These are phyloP conservation scores for Trichoderma arundinaceum DNA, from an alignment of 2,329 filamentous ascomycete species.

Conservation along the genomic window DNA sequence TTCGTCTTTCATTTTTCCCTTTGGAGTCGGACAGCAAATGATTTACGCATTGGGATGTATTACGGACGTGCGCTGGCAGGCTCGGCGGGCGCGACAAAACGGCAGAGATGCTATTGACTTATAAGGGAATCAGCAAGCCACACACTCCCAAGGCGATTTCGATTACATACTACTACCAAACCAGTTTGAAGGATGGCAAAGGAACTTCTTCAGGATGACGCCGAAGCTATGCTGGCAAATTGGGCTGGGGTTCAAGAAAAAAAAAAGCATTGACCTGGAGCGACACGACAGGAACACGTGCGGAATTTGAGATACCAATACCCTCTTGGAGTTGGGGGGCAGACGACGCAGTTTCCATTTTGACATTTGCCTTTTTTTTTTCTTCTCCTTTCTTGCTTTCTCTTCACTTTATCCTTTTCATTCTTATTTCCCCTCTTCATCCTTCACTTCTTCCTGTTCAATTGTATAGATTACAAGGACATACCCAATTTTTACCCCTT, in stretches of 20 bases:
- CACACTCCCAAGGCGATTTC: background rate
- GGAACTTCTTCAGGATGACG: background rate
- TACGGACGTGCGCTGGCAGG: conserved; percentile 20
- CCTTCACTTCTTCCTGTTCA: conserved; percentile 17
- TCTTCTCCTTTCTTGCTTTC: background rate
- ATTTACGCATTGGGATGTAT: conserved; percentile 13
- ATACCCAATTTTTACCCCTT: conserved; percentile 1
- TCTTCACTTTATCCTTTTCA: background rate
- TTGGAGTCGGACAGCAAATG: conserved; percentile 20
- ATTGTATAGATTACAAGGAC: conserved; percentile 31
- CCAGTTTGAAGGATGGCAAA: conserved; percentile 2
- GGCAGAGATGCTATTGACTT: conserved; percentile 9
- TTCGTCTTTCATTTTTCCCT: conserved; percentile 4
- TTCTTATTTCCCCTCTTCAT: too few relatives aligned
- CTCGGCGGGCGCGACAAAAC: conserved; percentile 5
- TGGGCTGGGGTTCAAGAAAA: background rate
- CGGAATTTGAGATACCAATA: conserved; percentile 25
- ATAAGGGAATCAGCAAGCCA: background rate
- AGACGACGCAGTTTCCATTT: conserved; percentile 19
- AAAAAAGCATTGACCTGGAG: conserved; percentile 17
- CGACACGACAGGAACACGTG: conserved; percentile 11
- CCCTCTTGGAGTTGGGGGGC: conserved; percentile 25
- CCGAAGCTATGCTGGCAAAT: background rate
- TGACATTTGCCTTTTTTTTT: conserved; percentile 7
- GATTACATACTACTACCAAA: conserved; percentile 4